Evolutionary conservation across 2,329 filamentous ascomycete genomes (phyloP).

Genomic region (Fusarium nygamai): DNA sequence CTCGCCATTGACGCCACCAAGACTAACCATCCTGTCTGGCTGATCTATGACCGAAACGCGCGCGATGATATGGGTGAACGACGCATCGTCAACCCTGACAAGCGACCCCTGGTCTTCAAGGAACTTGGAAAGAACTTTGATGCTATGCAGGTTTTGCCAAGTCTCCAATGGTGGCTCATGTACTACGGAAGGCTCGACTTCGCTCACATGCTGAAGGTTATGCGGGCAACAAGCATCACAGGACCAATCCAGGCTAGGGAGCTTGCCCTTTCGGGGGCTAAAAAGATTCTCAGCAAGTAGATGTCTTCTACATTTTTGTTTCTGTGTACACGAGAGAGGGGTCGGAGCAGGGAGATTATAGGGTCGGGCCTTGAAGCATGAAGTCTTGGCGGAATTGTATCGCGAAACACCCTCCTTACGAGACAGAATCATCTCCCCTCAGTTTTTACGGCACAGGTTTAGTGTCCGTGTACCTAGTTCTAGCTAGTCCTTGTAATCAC

Average conservation of each 20-base stretch:
- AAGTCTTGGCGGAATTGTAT: neutral
- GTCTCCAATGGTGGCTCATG: neutral
- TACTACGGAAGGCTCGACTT: neutral
- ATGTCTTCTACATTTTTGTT: neutral
- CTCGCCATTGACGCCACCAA: neutral
- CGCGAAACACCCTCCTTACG: no score
- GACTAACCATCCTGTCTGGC: neutral
- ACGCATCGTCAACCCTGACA: rapidly evolving
- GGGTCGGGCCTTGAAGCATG: neutral
- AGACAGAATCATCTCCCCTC: neutral
- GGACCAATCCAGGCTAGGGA: neutral
- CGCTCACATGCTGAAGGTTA: rapidly evolving
- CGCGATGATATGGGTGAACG: rapidly evolving
- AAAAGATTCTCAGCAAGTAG: rapidly evolving
- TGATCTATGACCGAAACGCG: neutral
- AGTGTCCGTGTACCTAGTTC: neutral
- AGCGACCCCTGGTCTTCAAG: neutral
- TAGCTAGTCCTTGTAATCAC: neutral
- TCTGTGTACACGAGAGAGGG: neutral
- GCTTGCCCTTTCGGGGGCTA: rapidly evolving
- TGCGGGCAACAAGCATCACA: neutral
- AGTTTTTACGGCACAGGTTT: neutral
- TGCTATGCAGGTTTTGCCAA: neutral
- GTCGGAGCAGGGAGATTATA: no score
- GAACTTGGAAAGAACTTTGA: neutral